A percentile compares a stretch with the other conserved stretches of the same genome.
phyloP scores from a whole-genome alignment of 1,139 yeast species.

The Scheffersomyces insectosa region DNA sequence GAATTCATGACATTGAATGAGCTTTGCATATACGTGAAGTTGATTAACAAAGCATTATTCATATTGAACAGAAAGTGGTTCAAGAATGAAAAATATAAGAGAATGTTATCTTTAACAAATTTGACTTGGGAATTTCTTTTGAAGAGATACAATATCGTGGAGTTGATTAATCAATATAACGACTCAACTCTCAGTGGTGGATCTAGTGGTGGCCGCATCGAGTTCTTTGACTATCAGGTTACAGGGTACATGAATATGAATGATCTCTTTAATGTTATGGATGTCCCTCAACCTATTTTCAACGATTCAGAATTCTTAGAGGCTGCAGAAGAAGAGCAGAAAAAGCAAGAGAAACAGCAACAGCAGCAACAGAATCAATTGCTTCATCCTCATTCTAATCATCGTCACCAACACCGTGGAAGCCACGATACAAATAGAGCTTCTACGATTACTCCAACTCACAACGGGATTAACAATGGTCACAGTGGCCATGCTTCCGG shows the following conservation, averaged over 20 bases:
- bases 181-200: slow-evolving; percentile 11
- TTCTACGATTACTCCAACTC: neutral
- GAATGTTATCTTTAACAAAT: slow-evolving; percentile 46
- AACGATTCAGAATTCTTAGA: neutral
- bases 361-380: neutral
- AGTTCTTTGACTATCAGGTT: slow-evolving; percentile 43
- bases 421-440: neutral
- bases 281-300: slow-evolving; percentile 42
- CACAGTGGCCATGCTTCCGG: too few species aligned
- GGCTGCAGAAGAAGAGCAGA: slow-evolving; percentile 1
- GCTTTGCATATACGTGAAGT: slow-evolving; percentile 35
- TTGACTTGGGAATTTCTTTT: slow-evolving; percentile 47
- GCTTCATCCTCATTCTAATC: slow-evolving; percentile 1
- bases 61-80: slow-evolving; percentile 48
- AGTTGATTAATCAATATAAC: slow-evolving; percentile 30
- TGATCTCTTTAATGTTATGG: slow-evolving; percentile 44
- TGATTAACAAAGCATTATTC: slow-evolving; percentile 45
- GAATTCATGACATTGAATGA: slow-evolving; percentile 36
- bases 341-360: neutral
- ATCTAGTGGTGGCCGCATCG: slow-evolving; percentile 22
- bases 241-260: slow-evolving; percentile 41
- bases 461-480: slow-evolving; percentile 1
- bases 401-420: neutral
- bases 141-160: slow-evolving; percentile 35
- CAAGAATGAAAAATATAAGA: slow-evolving; percentile 47